Percentiles rank a stretch among this genome's conserved stretches.
Evolutionary conservation across 2,329 filamentous ascomycete species (phyloP).

Genomic region (Gyromitra esculenta): DNA sequence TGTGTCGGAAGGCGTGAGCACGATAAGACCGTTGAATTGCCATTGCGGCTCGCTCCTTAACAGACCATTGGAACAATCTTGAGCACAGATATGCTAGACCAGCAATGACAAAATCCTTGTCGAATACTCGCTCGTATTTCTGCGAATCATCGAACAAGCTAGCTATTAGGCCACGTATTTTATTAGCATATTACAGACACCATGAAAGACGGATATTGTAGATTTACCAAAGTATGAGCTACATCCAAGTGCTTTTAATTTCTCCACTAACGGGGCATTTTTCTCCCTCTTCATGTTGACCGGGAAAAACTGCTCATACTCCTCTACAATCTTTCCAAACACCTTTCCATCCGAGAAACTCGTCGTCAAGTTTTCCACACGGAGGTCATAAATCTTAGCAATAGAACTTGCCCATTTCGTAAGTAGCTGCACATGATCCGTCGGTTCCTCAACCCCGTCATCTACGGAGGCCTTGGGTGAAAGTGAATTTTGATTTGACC

Average conservation of each 20-base stretch:
- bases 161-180: constrained; percentile 33
- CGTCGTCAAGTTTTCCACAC: constrained; percentile 68
- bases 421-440: constrained; percentile 62
- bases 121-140: constrained; percentile 65
- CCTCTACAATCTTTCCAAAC: constrained; percentile 68
- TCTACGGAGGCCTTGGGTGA: neutral
- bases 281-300: constrained; percentile 41
- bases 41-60: constrained; percentile 62
- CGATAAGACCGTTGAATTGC: constrained; percentile 67
- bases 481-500: constrained; percentile 55
- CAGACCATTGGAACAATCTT: constrained; percentile 66
- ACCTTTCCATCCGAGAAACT: constrained; percentile 68
- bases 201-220: neutral
- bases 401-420: constrained; percentile 68
- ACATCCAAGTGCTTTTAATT: constrained; percentile 61
- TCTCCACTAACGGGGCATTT: constrained; percentile 57
- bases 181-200: constrained; percentile 23
- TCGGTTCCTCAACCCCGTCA: constrained; percentile 54
- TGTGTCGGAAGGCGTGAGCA: constrained; percentile 57
- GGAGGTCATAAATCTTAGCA: constrained; percentile 63
- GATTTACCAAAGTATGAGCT: constrained; percentile 62
- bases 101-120: constrained; percentile 67
- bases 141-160: constrained; percentile 61
- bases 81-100: constrained; percentile 70
- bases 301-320: constrained; percentile 65